A percentile compares a stretch with the other conserved stretches of the same genome.
Evolutionary conservation across 2,329 filamentous ascomycete genomes (phyloP).

Genomic region (Chrysosporium keratinophilum): DNA sequence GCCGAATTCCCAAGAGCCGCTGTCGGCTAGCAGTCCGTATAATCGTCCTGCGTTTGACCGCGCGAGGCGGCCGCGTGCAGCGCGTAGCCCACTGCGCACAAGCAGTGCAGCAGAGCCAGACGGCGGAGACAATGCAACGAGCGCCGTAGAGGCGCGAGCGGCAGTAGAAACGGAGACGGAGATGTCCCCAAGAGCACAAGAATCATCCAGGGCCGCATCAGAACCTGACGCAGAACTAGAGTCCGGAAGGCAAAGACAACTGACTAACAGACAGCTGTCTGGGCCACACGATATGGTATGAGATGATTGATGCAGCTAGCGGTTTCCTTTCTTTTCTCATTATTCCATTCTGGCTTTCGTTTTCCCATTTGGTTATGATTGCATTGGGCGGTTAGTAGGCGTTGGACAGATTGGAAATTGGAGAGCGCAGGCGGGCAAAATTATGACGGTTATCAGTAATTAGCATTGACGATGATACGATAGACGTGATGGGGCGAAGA

Average conservation of each 20-base stretch:
- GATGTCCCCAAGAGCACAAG: not conserved
- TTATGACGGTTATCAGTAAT: not conserved
- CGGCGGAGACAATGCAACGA: slow-evolving; percentile 16
- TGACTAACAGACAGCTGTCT: slow-evolving; percentile 12
- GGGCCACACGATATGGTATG: slow-evolving; percentile 12
- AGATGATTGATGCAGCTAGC: slow-evolving; percentile 1
- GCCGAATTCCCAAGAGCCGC: not conserved
- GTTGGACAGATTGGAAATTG: not conserved
- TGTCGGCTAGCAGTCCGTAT: not conserved
- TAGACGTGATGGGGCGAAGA: not conserved
- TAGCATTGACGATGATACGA: not conserved
- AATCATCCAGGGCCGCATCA: not conserved
- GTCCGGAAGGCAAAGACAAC: slow-evolving; percentile 4
- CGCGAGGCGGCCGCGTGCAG: slow-evolving; percentile 14
- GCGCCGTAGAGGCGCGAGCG: slow-evolving; percentile 3
- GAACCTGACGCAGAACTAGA: slow-evolving; percentile 10
- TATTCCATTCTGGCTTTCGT: not conserved
- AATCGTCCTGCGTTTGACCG: slow-evolving; percentile 17
- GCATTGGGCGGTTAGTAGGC: not conserved
- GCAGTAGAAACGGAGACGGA: too few relatives aligned
- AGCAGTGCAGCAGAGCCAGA: slow-evolving; percentile 16
- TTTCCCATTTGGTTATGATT: not conserved
- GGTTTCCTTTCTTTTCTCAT: not conserved
- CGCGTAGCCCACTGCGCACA: slow-evolving; percentile 1
- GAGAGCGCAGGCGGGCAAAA: not conserved